Conservation (phyloP, 2,329 filamentous ascomycete genomes). For the Ascochyta rabiei region DNA sequence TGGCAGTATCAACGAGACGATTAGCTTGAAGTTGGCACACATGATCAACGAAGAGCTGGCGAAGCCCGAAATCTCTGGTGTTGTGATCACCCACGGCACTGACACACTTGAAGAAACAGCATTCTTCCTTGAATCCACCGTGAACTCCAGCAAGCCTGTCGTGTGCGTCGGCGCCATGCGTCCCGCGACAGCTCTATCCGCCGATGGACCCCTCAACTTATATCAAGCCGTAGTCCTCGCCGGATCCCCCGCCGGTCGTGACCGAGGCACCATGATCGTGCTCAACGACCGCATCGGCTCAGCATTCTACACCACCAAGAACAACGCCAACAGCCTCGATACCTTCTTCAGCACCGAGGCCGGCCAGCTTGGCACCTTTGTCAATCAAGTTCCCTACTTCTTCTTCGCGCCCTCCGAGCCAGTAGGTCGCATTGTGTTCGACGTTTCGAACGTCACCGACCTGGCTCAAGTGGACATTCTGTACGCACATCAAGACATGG, state of each 20-base stretch:
- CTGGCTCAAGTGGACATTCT: constrained; percentile 64
- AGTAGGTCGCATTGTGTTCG: constrained; percentile 53
- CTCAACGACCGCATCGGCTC: constrained; percentile 66
- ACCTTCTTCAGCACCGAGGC: constrained; percentile 65
- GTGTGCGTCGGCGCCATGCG: constrained; percentile 68
- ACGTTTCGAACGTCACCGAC: constrained; percentile 49
- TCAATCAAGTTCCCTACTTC: constrained; percentile 65
- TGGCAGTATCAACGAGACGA: constrained; percentile 53
- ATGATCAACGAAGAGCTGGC: constrained; percentile 58
- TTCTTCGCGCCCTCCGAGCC: constrained; percentile 60
- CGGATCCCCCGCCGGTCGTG: constrained; percentile 51
- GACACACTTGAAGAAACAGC: constrained; percentile 69
- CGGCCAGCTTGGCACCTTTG: constrained; percentile 62
- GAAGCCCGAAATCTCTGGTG: constrained; percentile 51
- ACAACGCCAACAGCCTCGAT: constrained; percentile 67
- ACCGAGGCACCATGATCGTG: constrained; percentile 64
- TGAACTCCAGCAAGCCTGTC: constrained; percentile 64
- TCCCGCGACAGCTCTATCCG: constrained; percentile 65
- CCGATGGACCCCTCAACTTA: constrained; percentile 68
- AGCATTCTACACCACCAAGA: constrained; percentile 66
- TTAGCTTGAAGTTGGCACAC: constrained; percentile 57
- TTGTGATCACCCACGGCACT: constrained; percentile 69
- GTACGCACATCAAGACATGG: constrained; percentile 62
- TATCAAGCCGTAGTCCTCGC: constrained; percentile 66
- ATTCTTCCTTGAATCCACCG: constrained; percentile 66